phyloP scores from a whole-genome alignment of 352 stramenopile species.

The Phytophthora capsici region DNA sequence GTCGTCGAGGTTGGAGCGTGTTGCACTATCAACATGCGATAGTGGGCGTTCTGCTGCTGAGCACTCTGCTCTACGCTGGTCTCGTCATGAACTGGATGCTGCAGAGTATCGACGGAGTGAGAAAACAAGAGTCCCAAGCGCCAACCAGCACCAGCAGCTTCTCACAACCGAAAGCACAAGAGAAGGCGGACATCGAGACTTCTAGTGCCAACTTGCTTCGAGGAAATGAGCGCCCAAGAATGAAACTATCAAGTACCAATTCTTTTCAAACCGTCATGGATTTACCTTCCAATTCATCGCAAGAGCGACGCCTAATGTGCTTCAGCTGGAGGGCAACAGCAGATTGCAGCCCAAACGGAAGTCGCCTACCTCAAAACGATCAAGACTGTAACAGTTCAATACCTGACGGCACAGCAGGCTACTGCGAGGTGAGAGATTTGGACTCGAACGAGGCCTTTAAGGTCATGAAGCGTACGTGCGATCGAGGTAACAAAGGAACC shows the following conservation, averaged over 20 bases:
- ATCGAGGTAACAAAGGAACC: slow-evolving; percentile 19
- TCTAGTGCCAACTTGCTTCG: not conserved
- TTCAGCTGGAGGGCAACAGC: slow-evolving; percentile 23
- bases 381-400: slow-evolving; percentile 23
- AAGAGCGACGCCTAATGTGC: slow-evolving; percentile 16
- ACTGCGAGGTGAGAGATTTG: slow-evolving; percentile 27
- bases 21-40: slow-evolving; percentile 6
- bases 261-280: not conserved
- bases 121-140: not conserved
- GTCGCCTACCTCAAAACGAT: slow-evolving; percentile 14
- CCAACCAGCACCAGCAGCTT: not conserved
- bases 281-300: slow-evolving; percentile 23
- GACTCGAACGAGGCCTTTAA: slow-evolving; percentile 35
- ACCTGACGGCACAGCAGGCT: slow-evolving; percentile 19
- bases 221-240: not conserved
- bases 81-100: slow-evolving; percentile 11
- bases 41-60: slow-evolving; percentile 11
- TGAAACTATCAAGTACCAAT: not conserved
- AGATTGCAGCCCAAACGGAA: slow-evolving; percentile 19
- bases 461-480: slow-evolving; percentile 42
- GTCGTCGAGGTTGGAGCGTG: not conserved
- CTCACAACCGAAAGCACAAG: too few species aligned
- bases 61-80: slow-evolving; percentile 11
- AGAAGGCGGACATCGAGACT: not conserved
- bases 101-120: not conserved